These are phyloP conservation scores for Xylaria hypoxylon DNA, from an alignment of 2,329 filamentous ascomycete species.

Conservation along the genomic window DNA sequence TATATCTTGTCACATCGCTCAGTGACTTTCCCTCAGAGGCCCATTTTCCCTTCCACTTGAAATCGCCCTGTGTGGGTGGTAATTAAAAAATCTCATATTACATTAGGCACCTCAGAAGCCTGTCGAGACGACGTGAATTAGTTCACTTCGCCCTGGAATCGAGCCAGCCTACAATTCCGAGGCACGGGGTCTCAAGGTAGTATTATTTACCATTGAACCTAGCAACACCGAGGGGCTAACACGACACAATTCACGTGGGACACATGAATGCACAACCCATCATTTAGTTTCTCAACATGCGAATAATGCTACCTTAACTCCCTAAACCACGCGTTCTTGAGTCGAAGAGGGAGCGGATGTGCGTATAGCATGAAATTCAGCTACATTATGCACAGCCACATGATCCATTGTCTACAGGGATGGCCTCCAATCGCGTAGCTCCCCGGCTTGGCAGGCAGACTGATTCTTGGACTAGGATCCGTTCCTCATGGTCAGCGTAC, in stretches of 20 bases:
- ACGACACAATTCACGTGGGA: not conserved
- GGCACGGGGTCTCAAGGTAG: not conserved
- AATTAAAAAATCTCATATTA: not conserved
- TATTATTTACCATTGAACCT: not conserved
- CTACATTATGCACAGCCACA: conserved; percentile 13
- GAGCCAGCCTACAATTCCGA: not conserved
- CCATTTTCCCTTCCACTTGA: not conserved
- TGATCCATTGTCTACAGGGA: not conserved
- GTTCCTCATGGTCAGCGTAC: conserved; percentile 11
- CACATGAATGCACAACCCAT: not conserved
- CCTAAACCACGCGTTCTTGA: not conserved
- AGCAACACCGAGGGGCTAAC: not conserved
- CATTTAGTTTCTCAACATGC: not conserved
- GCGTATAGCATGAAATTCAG: too few species aligned
- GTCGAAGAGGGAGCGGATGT: too few species aligned
- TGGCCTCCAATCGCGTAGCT: conserved; percentile 5
- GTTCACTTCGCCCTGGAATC: not conserved
- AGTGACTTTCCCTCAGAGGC: not conserved
- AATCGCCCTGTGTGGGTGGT: not conserved
- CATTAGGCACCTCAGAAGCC: not conserved
- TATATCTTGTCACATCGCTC: not conserved
- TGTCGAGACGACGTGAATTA: not conserved
- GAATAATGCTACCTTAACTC: not conserved
- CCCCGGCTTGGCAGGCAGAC: conserved; percentile 23
- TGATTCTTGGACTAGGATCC: conserved; percentile 5